A percentile compares a stretch with the other conserved stretches of the same genome.
Evolutionary conservation across 176 grass and related monocot species (phyloP).

Genomic region (Themeda triandra): DNA sequence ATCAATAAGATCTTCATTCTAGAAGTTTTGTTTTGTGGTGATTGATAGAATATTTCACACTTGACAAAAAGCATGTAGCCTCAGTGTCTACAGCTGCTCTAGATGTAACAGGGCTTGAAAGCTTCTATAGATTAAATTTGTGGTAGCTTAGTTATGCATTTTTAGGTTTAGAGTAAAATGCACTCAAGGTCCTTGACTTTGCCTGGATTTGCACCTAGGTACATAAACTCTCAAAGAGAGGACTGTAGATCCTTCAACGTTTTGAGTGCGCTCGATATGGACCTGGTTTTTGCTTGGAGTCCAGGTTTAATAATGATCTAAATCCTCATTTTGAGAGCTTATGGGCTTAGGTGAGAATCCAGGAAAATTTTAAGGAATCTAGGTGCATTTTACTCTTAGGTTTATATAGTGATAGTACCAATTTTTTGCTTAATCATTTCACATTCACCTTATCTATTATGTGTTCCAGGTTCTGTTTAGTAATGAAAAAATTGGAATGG

Average conservation of each 20-base stretch:
- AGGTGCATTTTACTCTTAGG: background rate
- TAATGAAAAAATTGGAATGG: slow-evolving; percentile 87
- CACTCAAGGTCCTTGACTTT: background rate
- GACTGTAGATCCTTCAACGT: background rate
- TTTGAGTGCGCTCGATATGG: background rate
- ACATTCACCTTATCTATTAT: slow-evolving; percentile 18
- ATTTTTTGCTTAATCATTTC: slow-evolving; percentile 23
- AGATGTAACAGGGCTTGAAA: background rate
- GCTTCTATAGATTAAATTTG: slow-evolving; percentile 2
- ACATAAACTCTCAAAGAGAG: background rate
- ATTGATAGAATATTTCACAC: background rate
- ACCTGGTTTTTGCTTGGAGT: background rate
- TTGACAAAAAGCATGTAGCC: background rate
- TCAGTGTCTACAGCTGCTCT: background rate
- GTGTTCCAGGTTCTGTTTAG: slow-evolving; percentile 79
- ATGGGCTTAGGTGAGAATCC: background rate
- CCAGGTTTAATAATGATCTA: background rate
- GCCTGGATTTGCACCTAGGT: background rate
- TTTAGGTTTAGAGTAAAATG: background rate
- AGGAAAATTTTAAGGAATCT: background rate
- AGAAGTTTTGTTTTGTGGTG: slow-evolving; percentile 17
- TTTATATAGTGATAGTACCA: background rate
- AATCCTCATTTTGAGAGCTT: background rate
- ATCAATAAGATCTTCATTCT: background rate
- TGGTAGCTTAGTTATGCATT: background rate